Evolutionary conservation across 371 early-diverging fungal genomes (phyloP).

Genomic region (Lichtheimia hyalospora): DNA sequence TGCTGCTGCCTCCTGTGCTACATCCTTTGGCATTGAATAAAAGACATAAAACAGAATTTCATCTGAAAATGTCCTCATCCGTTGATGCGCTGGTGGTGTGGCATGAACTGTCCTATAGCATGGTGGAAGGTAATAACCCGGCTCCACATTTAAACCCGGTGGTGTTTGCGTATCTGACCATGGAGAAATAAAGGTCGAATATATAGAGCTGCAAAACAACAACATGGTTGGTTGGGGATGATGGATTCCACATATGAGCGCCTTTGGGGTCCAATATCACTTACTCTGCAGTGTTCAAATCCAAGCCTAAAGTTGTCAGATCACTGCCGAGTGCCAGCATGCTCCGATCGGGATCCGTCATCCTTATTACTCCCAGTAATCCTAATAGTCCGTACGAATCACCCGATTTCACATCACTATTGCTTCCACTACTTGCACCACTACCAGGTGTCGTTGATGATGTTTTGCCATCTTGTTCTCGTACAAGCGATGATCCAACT

Average conservation of each 20-base stretch:
- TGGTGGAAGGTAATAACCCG: constrained; percentile 74
- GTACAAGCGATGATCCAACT: not conserved
- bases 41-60: constrained; percentile 95
- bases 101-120: constrained; percentile 65
- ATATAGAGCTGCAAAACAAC: constrained; percentile 50
- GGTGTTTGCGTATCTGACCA: constrained; percentile 69
- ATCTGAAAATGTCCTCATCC: constrained; percentile 71
- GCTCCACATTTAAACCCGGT: constrained; percentile 57
- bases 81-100: constrained; percentile 67
- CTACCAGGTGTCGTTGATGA: not conserved
- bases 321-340: constrained; percentile 76
- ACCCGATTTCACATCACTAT: constrained; percentile 8
- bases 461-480: constrained; percentile 12
- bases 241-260: not conserved
- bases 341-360: constrained; percentile 68
- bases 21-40: constrained; percentile 86
- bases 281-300: constrained; percentile 69
- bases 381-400: constrained; percentile 67
- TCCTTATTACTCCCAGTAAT: constrained; percentile 73
- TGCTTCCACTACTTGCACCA: not conserved
- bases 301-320: constrained; percentile 72
- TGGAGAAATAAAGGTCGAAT: constrained; percentile 80
- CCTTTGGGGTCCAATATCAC: constrained; percentile 14
- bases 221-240: not conserved
- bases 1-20: constrained; percentile 89